Percentiles rank a stretch among this genome's conserved stretches.
These are phyloP conservation scores for Esteya vermicola DNA, from an alignment of 2,329 filamentous ascomycete genomes.

Conservation along the genomic window DNA sequence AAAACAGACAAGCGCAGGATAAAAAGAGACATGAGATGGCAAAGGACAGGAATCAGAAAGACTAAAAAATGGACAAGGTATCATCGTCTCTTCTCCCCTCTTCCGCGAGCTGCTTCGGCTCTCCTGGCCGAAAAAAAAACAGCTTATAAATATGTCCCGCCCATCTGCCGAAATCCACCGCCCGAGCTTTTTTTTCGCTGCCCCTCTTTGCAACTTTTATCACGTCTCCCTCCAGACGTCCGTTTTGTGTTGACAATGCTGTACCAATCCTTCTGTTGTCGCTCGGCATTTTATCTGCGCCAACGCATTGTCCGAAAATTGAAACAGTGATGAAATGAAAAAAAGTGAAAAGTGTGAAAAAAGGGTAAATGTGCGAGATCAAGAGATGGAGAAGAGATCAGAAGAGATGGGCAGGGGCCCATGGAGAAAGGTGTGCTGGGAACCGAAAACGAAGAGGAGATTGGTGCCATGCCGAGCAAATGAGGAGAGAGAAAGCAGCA, in stretches of 20 bases:
- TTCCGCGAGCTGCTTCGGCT: no score
- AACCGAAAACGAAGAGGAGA: neutral
- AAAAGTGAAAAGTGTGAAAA: neutral
- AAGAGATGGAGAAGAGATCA: neutral
- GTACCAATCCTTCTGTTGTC: neutral
- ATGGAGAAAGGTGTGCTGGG: neutral
- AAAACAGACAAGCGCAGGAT: neutral
- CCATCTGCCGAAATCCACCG: neutral
- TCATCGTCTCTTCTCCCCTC: neutral
- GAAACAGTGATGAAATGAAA: no score
- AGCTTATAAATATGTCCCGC: neutral
- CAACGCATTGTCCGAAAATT: no score
- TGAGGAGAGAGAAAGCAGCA: neutral
- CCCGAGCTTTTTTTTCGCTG: neutral
- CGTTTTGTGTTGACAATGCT: neutral
- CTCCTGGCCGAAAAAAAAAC: no score
- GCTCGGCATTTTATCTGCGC: no score
- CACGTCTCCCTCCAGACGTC: no score
- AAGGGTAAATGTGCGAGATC: neutral
- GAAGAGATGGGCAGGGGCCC: neutral
- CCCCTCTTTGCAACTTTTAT: constrained; percentile 1
- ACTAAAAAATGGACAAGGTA: neutral
- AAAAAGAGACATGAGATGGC: no score
- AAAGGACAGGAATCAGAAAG: no score
- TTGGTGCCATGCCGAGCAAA: no score